phyloP scores from a whole-genome alignment of 257 asterid species.

The Jaltomata sinuosa region DNA sequence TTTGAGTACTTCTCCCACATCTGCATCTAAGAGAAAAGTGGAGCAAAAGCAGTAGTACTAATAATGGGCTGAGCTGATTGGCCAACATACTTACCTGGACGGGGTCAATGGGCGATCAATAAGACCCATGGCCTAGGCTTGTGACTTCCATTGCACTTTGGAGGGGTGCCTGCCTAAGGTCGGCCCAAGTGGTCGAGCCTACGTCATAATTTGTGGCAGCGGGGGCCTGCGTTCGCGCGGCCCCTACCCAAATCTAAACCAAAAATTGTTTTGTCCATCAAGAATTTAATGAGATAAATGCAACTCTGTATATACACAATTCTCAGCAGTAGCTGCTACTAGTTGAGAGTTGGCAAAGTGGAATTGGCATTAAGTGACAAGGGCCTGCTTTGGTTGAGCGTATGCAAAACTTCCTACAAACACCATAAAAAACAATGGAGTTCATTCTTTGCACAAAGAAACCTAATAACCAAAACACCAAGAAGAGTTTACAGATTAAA shows the following conservation, averaged over 20 bases:
- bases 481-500: no score
- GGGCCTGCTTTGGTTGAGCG: no score
- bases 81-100: constrained; percentile 21
- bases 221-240: neutral
- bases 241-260: neutral
- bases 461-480: no score
- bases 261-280: no score
- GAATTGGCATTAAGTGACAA: no score
- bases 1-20: neutral
- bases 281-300: no score
- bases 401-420: no score
- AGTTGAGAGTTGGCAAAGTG: no score
- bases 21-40: neutral
- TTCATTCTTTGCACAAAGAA: no score
- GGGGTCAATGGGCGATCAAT: constrained; percentile 17
- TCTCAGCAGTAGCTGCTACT: no score
- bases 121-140: constrained; percentile 18
- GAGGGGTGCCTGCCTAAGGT: constrained; percentile 24
- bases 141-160: constrained; percentile 25
- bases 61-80: neutral
- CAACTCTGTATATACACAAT: no score
- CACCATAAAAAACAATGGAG: no score
- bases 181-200: constrained; percentile 32
- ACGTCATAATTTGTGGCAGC: neutral
- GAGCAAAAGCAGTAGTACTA: neutral